A percentile compares a stretch with the other conserved stretches of the same genome.
Evolutionary conservation across 345 rosid genomes (phyloP).

Genomic region (Excoecaria cochinchinensis): DNA sequence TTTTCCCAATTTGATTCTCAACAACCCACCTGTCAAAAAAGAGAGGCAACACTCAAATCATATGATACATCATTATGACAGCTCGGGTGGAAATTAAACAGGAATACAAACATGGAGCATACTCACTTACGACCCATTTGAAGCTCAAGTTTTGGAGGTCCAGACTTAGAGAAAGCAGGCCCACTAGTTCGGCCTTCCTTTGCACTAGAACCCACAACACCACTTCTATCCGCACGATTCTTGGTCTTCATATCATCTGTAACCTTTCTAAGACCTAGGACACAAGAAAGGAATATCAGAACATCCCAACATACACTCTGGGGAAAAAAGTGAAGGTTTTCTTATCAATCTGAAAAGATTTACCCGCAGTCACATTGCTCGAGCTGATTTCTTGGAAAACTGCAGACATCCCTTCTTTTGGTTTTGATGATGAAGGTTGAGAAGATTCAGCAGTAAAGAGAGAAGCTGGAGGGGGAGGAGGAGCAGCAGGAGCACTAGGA

Average conservation of each 20-base stretch:
- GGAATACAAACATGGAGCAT: conserved; percentile 1
- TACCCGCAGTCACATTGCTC: conserved; percentile 71
- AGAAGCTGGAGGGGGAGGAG: conserved; percentile 84
- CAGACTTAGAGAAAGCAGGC: conserved; percentile 62
- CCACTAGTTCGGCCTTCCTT: conserved; percentile 50
- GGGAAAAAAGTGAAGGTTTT: not conserved
- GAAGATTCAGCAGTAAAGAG: conserved; percentile 68
- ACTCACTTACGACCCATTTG: conserved; percentile 98
- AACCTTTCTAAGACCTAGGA: conserved; percentile 79
- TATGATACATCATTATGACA: conserved; percentile 5
- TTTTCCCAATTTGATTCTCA: conserved; percentile 90
- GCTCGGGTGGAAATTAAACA: conserved; percentile 11
- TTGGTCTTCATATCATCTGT: conserved; percentile 93
- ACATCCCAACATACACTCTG: conserved; percentile 17
- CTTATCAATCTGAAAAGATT: not conserved
- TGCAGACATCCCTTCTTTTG: conserved; percentile 88
- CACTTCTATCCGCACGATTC: conserved; percentile 67
- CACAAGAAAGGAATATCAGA: conserved; percentile 16
- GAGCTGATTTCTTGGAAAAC: conserved; percentile 86
- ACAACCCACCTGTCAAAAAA: conserved; percentile 77
- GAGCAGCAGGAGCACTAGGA: conserved; percentile 71
- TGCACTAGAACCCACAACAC: conserved; percentile 58
- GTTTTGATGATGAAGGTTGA: conserved; percentile 70
- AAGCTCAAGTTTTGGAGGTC: conserved; percentile 93
- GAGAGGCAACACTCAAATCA: conserved; percentile 18